Percentiles rank a stretch among this genome's conserved stretches.
Conservation (phyloP, 1,284 basidiomycete genomes). For the Polyporus tsugae region DNA sequence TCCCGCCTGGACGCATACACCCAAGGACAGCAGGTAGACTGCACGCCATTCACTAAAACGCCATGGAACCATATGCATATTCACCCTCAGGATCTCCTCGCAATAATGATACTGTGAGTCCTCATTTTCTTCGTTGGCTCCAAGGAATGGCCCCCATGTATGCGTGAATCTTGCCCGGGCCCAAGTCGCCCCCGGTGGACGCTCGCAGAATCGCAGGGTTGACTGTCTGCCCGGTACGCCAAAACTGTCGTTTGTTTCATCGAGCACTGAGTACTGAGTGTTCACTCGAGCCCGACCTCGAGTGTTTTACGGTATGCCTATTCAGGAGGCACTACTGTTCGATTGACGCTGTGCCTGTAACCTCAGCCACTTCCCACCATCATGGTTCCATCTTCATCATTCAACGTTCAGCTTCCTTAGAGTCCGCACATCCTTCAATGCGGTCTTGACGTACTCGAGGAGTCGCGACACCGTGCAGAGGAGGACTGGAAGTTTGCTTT, state of each 20-base stretch:
- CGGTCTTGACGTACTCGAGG: background rate
- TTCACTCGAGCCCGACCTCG: background rate
- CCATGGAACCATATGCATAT: background rate
- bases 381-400: conserved; percentile 5
- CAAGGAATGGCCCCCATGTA: background rate
- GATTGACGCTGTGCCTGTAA: background rate
- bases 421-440: background rate
- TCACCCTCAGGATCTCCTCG: background rate
- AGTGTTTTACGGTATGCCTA: background rate
- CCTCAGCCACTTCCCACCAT: background rate
- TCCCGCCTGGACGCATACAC: background rate
- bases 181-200: background rate
- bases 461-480: background rate
- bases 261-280: no score
- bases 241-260: no score
- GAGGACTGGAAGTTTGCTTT: background rate
- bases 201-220: background rate
- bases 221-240: no score
- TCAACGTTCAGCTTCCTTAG: background rate
- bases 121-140: background rate
- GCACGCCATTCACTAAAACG: background rate
- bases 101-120: background rate
- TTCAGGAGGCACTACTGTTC: background rate
- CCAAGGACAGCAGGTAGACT: background rate
- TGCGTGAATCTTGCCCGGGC: background rate